A percentile compares a stretch with the other conserved stretches of the same genome.
Evolutionary conservation across 208 protist genomes (phyloP).

Genomic region (Leishmania arabica): DNA sequence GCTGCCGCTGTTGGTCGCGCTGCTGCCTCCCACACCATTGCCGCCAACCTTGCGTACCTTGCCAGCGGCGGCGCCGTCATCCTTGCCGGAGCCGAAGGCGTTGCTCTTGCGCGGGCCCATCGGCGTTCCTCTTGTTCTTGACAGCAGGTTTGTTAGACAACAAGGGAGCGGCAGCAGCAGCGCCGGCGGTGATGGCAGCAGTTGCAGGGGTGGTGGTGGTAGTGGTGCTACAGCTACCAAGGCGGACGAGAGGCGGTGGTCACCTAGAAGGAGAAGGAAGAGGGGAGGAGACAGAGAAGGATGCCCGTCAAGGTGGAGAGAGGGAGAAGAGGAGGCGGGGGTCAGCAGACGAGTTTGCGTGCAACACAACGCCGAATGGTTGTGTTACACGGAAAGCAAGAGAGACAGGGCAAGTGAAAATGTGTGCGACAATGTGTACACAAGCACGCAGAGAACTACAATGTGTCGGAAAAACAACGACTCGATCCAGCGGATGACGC

Average conservation of each 20-base stretch:
- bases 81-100: slow-evolving; percentile 25
- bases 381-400: neutral
- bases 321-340: neutral
- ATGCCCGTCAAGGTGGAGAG: neutral
- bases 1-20: neutral
- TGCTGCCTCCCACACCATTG: neutral
- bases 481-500: neutral
- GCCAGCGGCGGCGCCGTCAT: slow-evolving; percentile 18
- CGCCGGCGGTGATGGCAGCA: neutral
- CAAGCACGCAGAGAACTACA: neutral
- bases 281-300: neutral
- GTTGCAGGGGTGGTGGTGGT: neutral
- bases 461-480: neutral
- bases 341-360: neutral
- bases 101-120: slow-evolving; percentile 37
- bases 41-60: slow-evolving; percentile 24
- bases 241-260: neutral
- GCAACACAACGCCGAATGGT: neutral
- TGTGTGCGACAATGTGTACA: neutral
- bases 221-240: neutral
- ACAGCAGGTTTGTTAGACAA: neutral
- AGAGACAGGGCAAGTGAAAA: neutral
- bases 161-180: neutral
- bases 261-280: neutral
- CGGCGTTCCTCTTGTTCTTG: neutral